Evolutionary conservation across 345 rosid species (phyloP), one percentile per base, ranked within the genome.

Genomic region (Aquilaria sinensis): DNA sequence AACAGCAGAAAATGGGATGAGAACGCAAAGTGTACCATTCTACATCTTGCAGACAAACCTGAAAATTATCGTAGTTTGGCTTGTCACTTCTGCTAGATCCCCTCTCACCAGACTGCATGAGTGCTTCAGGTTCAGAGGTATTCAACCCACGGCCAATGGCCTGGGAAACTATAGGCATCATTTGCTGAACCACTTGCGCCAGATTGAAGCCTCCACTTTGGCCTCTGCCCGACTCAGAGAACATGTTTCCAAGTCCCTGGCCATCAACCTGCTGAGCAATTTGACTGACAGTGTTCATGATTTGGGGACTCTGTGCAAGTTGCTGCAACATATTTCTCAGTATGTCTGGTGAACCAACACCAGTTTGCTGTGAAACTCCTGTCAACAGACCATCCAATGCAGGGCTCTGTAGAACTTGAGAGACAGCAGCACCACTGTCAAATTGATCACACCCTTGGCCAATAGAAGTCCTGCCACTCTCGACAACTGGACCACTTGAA

Each of bases 81-180:
- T 62, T 57, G 23, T 65, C 71, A 61, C 60, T 62, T 56, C 58
- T 67, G 52, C 29, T 61, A n/a, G 67, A 43, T 64, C 59, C 58
- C 56, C 51, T 65, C 49, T 63, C 85, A 69, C 33, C 51, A 41
- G 46, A n/a, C 16, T 63, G 73, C 53, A 14, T 55, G 64, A 59
- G 86, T 51, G 63, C 32, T 56, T 72, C 72, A 63, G 84, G 65
- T 31, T 53, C 68, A 47, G 74, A 30, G 60, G 69, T 60, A 60
- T 69, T 54, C 16, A 73, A 31, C 48, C 84, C 89, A 63, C 72
- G 75, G 41, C 75, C 75, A 41, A 94, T 78, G 60, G 96, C 96
- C 75, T 81, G 96, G 41, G 97, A 86, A 62, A 94, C 96, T 51
- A 87, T 74, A 46, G 96, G 99, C 97, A 94, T 88, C 97, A 94